phyloP scores from a whole-genome alignment of 139 green algal genomes.

The Chlorella sp. region DNA sequence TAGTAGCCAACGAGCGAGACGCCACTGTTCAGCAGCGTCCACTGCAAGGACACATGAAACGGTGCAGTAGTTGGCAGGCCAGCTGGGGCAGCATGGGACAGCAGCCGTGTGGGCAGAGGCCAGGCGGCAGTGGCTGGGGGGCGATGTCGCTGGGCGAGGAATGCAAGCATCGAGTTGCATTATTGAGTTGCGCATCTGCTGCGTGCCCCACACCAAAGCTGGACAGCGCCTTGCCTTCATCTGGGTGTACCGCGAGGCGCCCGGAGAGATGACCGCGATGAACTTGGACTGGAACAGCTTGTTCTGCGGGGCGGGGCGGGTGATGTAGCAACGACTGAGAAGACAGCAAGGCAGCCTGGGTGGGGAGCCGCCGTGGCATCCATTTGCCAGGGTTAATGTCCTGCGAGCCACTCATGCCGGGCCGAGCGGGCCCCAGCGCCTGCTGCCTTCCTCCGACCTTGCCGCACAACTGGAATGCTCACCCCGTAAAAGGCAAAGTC shows the following conservation, averaged over 20 bases:
- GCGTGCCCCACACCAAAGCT: no score
- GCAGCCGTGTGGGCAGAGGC: no score
- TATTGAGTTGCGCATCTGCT: no score
- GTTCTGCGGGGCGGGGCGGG: slow-evolving; percentile 37
- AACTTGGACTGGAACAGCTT: slow-evolving; percentile 77
- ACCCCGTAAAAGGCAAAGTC: slow-evolving; percentile 69
- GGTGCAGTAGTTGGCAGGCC: no score
- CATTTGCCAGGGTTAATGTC: no score
- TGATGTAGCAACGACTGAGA: not conserved
- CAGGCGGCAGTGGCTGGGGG: no score
- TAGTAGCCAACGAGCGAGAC: slow-evolving; percentile 61
- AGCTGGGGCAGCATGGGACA: no score
- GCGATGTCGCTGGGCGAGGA: no score
- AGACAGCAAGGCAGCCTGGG: not conserved
- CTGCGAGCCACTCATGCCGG: not conserved
- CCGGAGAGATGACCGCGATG: slow-evolving; percentile 43
- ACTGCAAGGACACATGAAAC: slow-evolving; percentile 31
- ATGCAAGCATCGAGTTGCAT: no score
- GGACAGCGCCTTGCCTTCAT: slow-evolving; percentile 21
- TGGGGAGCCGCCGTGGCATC: no score
- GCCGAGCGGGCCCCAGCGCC: not conserved
- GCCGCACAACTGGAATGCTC: no score
- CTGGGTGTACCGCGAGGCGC: slow-evolving; percentile 47
- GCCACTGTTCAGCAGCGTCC: slow-evolving; percentile 77
- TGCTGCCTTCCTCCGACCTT: no score